Evolutionary conservation across 306 rosid species (phyloP).

Genomic region (Vicia villosa): DNA sequence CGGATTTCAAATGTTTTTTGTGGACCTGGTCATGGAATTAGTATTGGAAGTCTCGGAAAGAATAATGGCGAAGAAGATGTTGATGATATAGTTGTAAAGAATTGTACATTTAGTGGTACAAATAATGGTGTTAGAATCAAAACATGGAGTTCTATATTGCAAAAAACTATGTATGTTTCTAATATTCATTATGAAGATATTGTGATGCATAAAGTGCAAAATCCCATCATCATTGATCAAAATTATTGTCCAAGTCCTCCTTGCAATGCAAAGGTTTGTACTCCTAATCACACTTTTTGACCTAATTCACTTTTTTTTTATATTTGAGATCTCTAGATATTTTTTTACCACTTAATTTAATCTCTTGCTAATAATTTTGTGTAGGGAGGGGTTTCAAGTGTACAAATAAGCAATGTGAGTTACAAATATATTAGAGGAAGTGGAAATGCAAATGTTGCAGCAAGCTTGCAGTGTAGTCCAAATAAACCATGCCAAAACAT

Average conservation of each 20-base stretch:
- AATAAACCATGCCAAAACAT: slow-evolving; percentile 53
- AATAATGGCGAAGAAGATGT: slow-evolving; percentile 42
- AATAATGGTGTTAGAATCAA: slow-evolving; percentile 64
- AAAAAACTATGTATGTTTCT: slow-evolving; percentile 28
- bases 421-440: slow-evolving; percentile 62
- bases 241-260: slow-evolving; percentile 47
- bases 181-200: slow-evolving; percentile 55
- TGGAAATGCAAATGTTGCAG: slow-evolving; percentile 40
- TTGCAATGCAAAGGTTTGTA: slow-evolving; percentile 38
- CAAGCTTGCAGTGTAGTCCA: slow-evolving; percentile 51
- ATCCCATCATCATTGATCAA: slow-evolving; percentile 65
- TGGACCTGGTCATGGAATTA: slow-evolving; percentile 80
- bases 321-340: background rate
- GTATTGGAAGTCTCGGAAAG: slow-evolving; percentile 66
- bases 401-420: slow-evolving; percentile 55
- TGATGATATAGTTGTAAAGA: slow-evolving; percentile 40
- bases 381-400: slow-evolving; percentile 44
- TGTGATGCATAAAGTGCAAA: slow-evolving; percentile 42
- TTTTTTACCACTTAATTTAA: background rate
- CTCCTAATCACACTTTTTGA: background rate
- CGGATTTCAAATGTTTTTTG: slow-evolving; percentile 41
- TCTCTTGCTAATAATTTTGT: background rate
- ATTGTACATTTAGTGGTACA: slow-evolving; percentile 49
- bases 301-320: too few species aligned
- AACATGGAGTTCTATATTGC: slow-evolving; percentile 52